Evolutionary conservation across 352 stramenopile genomes (phyloP), one percentile per base, ranked within the genome.

Genomic region (Phytophthora pisi): DNA sequence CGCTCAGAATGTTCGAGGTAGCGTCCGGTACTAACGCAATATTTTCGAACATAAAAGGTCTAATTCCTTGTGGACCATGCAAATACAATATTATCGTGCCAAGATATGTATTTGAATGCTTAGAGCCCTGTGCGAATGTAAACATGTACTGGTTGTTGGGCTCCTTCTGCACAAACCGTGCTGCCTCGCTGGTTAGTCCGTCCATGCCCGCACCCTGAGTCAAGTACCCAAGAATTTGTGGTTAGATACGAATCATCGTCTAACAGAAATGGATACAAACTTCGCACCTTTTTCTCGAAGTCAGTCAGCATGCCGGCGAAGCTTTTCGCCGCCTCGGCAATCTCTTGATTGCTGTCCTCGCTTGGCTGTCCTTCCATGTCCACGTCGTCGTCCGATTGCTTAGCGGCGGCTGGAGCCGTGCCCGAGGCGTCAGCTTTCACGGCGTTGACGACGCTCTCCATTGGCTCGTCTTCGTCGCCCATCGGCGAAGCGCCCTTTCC

Each of bases 91-190:
- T 7, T 1, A 34, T 34, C 9, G 30, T 34, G 9, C 30, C 3
- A 34, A 34, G 30, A 26, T 50, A 4, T 50, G 16, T 50, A 50
- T 50, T 50, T 1, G 43, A 50, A 26, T 50, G 43, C 10, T 28
- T 50, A 50, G 43, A 50, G 16, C 15, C n/a, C 43, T 15, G 43
- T 20, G 16, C n/a, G 20, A 50, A 50, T 15, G 43, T 28, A 50
- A 50, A 50, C 43, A 50, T 50, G n/a, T 50, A 50, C 43, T 26
- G 43, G 6, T 16, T 50, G 11, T 15, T 50, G 43, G 43, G n/a
- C 43, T 50, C 8, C 43, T 50, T 50, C 43, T 24, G 0, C 13
- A 50, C 43, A 15, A 26, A 50, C 5, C n/a, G 43, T 6, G 13
- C 36, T n/a, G 13, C 4, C 36, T 43, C 36, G 36, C 36, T 43